Evolutionary conservation across 2,329 filamentous ascomycete species (phyloP).

Genomic region (Ascochyta lentis): DNA sequence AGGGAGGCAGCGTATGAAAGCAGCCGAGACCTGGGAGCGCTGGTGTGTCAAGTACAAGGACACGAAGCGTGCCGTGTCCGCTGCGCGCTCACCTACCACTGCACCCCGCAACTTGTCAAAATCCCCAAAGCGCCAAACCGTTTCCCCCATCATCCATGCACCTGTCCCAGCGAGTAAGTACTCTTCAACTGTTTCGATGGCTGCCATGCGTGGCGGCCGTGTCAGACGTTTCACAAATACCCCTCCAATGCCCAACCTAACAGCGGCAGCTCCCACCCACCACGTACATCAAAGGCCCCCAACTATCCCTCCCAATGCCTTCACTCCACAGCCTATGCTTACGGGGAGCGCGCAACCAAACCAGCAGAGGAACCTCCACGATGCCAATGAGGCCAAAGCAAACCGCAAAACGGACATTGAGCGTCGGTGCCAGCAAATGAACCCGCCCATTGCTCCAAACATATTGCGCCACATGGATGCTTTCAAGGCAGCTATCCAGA

Average conservation of each 20-base stretch:
- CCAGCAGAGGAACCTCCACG: conserved; percentile 63
- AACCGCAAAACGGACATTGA: conserved; percentile 74
- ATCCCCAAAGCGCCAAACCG: conserved; percentile 35
- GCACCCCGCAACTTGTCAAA: conserved; percentile 26
- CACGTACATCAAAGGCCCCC: conserved; percentile 41
- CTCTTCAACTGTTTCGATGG: conserved; percentile 24
- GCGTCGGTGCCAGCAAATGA: conserved; percentile 68
- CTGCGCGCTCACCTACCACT: conserved; percentile 25
- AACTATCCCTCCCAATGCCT: conserved; percentile 43
- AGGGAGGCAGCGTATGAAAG: conserved; percentile 66
- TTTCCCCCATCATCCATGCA: conserved; percentile 43
- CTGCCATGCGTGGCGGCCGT: conserved; percentile 20
- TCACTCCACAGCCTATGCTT: conserved; percentile 38
- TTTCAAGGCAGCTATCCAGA: conserved; percentile 75
- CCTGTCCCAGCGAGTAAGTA: conserved; percentile 46
- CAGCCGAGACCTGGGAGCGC: conserved; percentile 75
- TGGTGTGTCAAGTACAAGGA: conserved; percentile 63
- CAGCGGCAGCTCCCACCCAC: conserved; percentile 37
- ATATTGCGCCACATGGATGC: conserved; percentile 74
- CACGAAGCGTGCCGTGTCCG: conserved; percentile 28
- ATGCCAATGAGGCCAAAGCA: conserved; percentile 69
- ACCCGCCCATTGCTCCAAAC: conserved; percentile 68
- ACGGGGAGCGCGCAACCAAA: conserved; percentile 32
- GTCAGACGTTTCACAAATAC: conserved; percentile 28
- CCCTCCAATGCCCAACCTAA: conserved; percentile 38